Evolutionary conservation across 2,329 filamentous ascomycete species (phyloP).

Genomic region (Penicillium sp.): DNA sequence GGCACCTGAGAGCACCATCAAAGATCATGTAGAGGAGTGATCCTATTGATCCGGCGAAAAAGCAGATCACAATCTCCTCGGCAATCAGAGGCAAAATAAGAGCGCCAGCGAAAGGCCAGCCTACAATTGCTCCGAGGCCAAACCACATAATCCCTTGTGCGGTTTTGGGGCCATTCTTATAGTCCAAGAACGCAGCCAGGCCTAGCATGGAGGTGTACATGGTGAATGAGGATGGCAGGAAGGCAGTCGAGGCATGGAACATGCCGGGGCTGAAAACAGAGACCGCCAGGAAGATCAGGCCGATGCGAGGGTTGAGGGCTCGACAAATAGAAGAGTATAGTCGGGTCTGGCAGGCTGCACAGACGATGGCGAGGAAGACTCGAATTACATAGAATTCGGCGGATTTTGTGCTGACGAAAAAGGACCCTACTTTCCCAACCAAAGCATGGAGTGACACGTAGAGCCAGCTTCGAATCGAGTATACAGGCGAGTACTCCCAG

Average conservation of each 20-base stretch:
- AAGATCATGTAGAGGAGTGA: slow-evolving; percentile 65
- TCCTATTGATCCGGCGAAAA: slow-evolving; percentile 60
- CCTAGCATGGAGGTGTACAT: slow-evolving; percentile 94
- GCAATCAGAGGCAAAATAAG: slow-evolving; percentile 78
- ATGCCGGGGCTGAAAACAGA: slow-evolving; percentile 83
- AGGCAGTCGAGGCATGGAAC: slow-evolving; percentile 87
- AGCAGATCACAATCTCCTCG: slow-evolving; percentile 70
- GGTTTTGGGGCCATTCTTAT: slow-evolving; percentile 77
- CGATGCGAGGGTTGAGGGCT: slow-evolving; percentile 80
- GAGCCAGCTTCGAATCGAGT: slow-evolving; percentile 92
- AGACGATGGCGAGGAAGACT: slow-evolving; percentile 72
- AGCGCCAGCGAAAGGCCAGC: slow-evolving; percentile 92
- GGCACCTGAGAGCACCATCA: slow-evolving; percentile 68
- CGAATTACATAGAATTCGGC: slow-evolving; percentile 87
- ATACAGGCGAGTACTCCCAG: slow-evolving; percentile 97
- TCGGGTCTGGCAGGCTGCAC: slow-evolving; percentile 79
- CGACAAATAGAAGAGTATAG: slow-evolving; percentile 78
- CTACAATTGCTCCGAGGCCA: slow-evolving; percentile 79
- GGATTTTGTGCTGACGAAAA: slow-evolving; percentile 55
- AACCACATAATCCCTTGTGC: slow-evolving; percentile 89
- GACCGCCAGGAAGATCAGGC: slow-evolving; percentile 79
- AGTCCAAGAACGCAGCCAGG: slow-evolving; percentile 87
- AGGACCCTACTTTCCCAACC: slow-evolving; percentile 67
- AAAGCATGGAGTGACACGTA: slow-evolving; percentile 82
- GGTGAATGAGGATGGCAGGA: slow-evolving; percentile 90